These are phyloP conservation scores for Boletellus ananiceps DNA, from an alignment of 768 basidiomycete species.

Conservation along the genomic window DNA sequence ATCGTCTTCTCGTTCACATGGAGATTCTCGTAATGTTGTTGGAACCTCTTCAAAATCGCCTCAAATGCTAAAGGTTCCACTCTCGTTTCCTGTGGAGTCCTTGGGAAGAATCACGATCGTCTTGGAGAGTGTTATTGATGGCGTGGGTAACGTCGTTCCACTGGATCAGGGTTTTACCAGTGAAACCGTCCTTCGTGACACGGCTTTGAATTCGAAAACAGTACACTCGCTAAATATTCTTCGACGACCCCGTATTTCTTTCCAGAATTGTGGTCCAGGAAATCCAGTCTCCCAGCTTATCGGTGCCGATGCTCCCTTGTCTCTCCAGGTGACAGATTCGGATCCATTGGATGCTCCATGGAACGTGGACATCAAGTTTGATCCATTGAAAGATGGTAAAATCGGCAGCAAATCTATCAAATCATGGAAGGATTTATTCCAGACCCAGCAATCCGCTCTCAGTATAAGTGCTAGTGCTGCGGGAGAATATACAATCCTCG, in stretches of 20 bases:
- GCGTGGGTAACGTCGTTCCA: slow-evolving; percentile 69
- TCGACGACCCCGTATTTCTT: slow-evolving; percentile 64
- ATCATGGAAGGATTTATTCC: slow-evolving; percentile 61
- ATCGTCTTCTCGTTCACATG: slow-evolving; percentile 27
- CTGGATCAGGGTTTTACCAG: slow-evolving; percentile 34
- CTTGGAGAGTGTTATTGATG: slow-evolving; percentile 80
- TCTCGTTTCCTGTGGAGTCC: slow-evolving; percentile 57
- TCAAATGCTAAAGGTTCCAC: slow-evolving; percentile 62
- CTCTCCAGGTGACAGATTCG: slow-evolving; percentile 47
- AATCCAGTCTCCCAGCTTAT: slow-evolving; percentile 66
- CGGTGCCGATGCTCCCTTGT: slow-evolving; percentile 57
- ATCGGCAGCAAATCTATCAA: slow-evolving; percentile 41
- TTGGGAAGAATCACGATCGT: slow-evolving; percentile 69
- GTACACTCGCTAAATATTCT: slow-evolving; percentile 66
- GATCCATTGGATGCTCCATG: slow-evolving; percentile 66
- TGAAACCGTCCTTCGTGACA: slow-evolving; percentile 18
- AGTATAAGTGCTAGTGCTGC: slow-evolving; percentile 52
- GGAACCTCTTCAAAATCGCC: slow-evolving; percentile 32
- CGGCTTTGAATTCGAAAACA: slow-evolving; percentile 39
- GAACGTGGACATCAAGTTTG: slow-evolving; percentile 60
- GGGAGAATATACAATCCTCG: slow-evolving; percentile 72
- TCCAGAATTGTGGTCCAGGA: slow-evolving; percentile 70
- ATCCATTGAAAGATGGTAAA: slow-evolving; percentile 43
- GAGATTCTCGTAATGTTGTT: slow-evolving; percentile 22
- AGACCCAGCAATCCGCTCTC: slow-evolving; percentile 45